These are phyloP conservation scores for Combretum micranthum DNA, from an alignment of 345 rosid species.

Conservation along the genomic window DNA sequence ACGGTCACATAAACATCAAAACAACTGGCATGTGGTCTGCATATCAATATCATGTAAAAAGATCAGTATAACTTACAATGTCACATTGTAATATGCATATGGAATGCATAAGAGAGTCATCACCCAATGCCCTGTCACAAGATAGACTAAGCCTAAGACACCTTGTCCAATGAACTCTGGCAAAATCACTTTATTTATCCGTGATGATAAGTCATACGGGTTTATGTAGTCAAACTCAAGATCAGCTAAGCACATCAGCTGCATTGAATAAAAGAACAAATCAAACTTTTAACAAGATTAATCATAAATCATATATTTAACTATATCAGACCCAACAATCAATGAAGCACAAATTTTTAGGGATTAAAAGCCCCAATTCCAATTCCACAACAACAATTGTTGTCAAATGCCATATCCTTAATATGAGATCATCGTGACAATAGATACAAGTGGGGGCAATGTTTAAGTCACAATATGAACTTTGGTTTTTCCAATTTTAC, in stretches of 20 bases:
- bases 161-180: constrained; percentile 32
- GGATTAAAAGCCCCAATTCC: too few species aligned
- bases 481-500: too few species aligned
- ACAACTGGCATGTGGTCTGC: too few species aligned
- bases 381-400: too few species aligned
- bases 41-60: not conserved
- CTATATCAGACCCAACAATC: too few species aligned
- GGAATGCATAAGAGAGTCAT: constrained; percentile 30
- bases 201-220: constrained; percentile 31
- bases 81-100: constrained; percentile 27
- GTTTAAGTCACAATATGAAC: too few species aligned
- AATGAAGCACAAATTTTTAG: too few species aligned
- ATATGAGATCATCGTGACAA: too few species aligned
- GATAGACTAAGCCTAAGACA: constrained; percentile 25
- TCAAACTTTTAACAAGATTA: not conserved
- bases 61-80: constrained; percentile 24
- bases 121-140: constrained; percentile 38
- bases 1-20: too few species aligned
- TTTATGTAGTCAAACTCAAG: constrained; percentile 38
- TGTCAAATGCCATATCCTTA: too few species aligned
- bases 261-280: constrained; percentile 8
- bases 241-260: constrained; percentile 42
- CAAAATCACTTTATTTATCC: constrained; percentile 28
- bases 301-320: too few species aligned
- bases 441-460: too few species aligned